phyloP scores from a whole-genome alignment of 345 rosid genomes.

The Acer negundo region DNA sequence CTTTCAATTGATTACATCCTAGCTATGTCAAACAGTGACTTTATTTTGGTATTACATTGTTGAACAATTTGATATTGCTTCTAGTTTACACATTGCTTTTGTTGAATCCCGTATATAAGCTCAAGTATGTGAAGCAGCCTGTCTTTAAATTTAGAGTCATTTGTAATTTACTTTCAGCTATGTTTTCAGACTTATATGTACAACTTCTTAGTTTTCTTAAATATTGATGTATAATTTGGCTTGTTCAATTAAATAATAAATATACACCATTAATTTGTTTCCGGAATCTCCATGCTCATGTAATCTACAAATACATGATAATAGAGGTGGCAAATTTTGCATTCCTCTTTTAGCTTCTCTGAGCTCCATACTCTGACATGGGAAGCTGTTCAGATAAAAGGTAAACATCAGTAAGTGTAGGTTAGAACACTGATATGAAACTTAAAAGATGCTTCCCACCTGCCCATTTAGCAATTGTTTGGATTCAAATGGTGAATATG shows the following conservation, averaged over 20 bases:
- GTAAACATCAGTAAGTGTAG: not conserved
- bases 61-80: constrained; percentile 1
- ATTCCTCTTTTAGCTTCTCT: not conserved
- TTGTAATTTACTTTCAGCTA: not conserved
- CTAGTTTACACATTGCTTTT: not conserved
- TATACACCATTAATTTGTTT: not conserved
- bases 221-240: not conserved
- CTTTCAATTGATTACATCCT: not conserved
- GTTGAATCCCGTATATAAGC: not conserved
- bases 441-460: not conserved
- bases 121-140: not conserved
- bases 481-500: not conserved
- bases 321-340: not conserved
- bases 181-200: not conserved
- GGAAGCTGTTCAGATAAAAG: constrained; percentile 7
- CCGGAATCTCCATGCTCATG: not conserved
- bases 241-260: not conserved
- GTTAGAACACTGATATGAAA: not conserved
- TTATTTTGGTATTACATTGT: not conserved
- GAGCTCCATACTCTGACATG: not conserved
- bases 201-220: not conserved
- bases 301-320: not conserved
- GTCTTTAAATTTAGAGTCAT: not conserved
- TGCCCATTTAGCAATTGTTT: not conserved
- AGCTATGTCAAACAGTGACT: not conserved